Evolutionary conservation across 2,329 filamentous ascomycete genomes (phyloP).

Genomic region (Arthrinium phaeospermum): DNA sequence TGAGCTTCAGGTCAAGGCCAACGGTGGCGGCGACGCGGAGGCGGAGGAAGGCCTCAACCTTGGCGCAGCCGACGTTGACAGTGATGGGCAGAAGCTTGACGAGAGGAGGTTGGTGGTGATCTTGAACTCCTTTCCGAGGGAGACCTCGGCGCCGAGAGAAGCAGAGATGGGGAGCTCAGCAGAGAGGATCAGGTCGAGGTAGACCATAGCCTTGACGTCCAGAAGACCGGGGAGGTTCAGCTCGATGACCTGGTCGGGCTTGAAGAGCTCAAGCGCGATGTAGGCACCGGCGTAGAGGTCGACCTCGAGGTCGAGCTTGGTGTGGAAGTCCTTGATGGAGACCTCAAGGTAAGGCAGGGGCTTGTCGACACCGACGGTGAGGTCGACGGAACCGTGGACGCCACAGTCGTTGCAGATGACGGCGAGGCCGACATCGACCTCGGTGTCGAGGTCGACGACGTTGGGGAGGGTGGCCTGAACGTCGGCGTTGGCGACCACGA

Average conservation of each 20-base stretch:
- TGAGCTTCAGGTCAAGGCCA: slow-evolving; percentile 40
- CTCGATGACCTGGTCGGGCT: slow-evolving; percentile 49
- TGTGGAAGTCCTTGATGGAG: slow-evolving; percentile 55
- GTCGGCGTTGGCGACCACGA: slow-evolving; percentile 34
- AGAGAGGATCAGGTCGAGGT: slow-evolving; percentile 57
- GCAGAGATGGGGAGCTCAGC: slow-evolving; percentile 56
- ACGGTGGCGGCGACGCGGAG: slow-evolving; percentile 54
- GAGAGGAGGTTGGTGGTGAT: slow-evolving; percentile 48
- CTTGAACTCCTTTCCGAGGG: slow-evolving; percentile 51
- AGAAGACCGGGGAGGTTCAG: slow-evolving; percentile 47
- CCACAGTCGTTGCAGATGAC: slow-evolving; percentile 55
- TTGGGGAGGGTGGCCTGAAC: background rate
- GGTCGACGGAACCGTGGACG: slow-evolving; percentile 53
- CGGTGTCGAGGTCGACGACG: background rate
- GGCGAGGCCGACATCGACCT: slow-evolving; percentile 32
- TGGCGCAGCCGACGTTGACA: slow-evolving; percentile 50
- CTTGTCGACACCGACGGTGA: slow-evolving; percentile 49
- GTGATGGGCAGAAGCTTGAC: slow-evolving; percentile 52
- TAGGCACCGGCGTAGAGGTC: slow-evolving; percentile 50
- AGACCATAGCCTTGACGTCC: slow-evolving; percentile 52
- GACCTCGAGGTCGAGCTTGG: slow-evolving; percentile 57
- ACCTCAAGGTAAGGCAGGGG: slow-evolving; percentile 49
- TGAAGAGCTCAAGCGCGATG: slow-evolving; percentile 57
- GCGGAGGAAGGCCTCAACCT: slow-evolving; percentile 55
- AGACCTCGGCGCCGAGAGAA: slow-evolving; percentile 57